A percentile compares a stretch with the other conserved stretches of the same genome.
Evolutionary conservation across 305 asterid species (phyloP).

Genomic region (Rubia tinctorum): DNA sequence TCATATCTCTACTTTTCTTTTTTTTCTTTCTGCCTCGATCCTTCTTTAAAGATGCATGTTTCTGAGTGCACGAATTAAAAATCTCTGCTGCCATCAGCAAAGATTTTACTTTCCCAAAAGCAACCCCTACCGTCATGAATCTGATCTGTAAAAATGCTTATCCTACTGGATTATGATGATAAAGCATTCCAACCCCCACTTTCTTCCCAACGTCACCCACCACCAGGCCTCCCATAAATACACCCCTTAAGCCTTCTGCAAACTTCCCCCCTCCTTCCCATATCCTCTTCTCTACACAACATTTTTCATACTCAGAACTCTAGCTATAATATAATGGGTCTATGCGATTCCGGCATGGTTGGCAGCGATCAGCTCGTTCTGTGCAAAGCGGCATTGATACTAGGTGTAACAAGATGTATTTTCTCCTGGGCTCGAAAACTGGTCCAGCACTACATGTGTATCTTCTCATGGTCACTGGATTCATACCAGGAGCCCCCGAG

Average conservation of each 20-base stretch:
- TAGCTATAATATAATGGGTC: constrained; percentile 14
- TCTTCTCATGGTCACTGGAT: constrained; percentile 19
- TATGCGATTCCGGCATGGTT: constrained; percentile 28
- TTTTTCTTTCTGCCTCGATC: neutral
- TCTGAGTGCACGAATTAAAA: neutral
- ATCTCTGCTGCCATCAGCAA: constrained; percentile 14
- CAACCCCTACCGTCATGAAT: constrained; percentile 14
- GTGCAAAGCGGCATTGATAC: constrained; percentile 54
- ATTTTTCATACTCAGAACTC: neutral
- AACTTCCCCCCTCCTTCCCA: constrained; percentile 37
- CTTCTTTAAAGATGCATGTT: neutral
- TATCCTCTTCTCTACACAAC: neutral
- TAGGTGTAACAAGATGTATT: constrained; percentile 57
- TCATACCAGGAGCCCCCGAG: neutral
- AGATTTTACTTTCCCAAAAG: constrained; percentile 13
- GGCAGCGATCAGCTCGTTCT: constrained; percentile 49
- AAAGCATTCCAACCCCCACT: constrained; percentile 6
- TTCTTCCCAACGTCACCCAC: constrained; percentile 27
- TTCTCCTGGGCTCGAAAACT: constrained; percentile 41
- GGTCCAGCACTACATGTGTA: constrained; percentile 25
- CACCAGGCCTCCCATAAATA: constrained; percentile 27
- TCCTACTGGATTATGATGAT: constrained; percentile 41
- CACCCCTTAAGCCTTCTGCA: constrained; percentile 13
- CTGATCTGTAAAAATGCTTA: constrained; percentile 27
- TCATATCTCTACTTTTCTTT: neutral